A percentile compares a stretch with the other conserved stretches of the same genome.
phyloP scores from a whole-genome alignment of 2,329 filamentous ascomycete genomes.

The Penicillium sp. region DNA sequence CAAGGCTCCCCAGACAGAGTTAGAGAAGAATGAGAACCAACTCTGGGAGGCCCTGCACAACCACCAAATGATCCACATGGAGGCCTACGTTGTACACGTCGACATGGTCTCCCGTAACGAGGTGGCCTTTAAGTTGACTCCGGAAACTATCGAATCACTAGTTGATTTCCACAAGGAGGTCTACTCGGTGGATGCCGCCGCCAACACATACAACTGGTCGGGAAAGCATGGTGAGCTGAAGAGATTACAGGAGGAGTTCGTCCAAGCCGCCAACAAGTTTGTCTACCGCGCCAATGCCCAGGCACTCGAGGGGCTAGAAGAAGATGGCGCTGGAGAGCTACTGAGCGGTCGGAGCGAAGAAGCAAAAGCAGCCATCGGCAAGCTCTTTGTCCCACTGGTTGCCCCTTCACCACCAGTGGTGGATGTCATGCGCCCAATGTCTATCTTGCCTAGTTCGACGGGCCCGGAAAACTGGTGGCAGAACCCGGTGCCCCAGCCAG shows the following conservation, averaged over 20 bases:
- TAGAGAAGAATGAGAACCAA: slow-evolving; percentile 77
- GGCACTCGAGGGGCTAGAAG: slow-evolving; percentile 91
- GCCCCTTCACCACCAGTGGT: slow-evolving; percentile 84
- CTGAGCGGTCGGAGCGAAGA: slow-evolving; percentile 89
- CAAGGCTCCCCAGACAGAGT: slow-evolving; percentile 81
- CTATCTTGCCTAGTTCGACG: slow-evolving; percentile 80
- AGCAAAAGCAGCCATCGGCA: slow-evolving; percentile 82
- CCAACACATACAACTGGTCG: slow-evolving; percentile 89
- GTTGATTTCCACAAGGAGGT: slow-evolving; percentile 96
- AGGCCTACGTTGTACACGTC: slow-evolving; percentile 97
- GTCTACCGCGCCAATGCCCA: slow-evolving; percentile 87
- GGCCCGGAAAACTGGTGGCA: slow-evolving; percentile 77
- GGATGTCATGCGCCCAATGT: slow-evolving; percentile 82
- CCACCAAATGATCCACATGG: slow-evolving; percentile 88
- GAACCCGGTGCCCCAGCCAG: slow-evolving; percentile 65
- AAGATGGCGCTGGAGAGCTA: slow-evolving; percentile 92
- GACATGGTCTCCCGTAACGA: slow-evolving; percentile 98
- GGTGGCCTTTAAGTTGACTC: slow-evolving; percentile 95
- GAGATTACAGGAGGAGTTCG: slow-evolving; percentile 94
- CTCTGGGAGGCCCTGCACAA: slow-evolving; percentile 86
- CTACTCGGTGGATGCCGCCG: slow-evolving; percentile 85
- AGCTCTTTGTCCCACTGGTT: slow-evolving; percentile 79
- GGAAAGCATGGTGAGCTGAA: slow-evolving; percentile 96
- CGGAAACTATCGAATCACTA: slow-evolving; percentile 88
- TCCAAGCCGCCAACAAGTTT: slow-evolving; percentile 95